phyloP scores from a whole-genome alignment of 106 monocot species.

The Cymbidium sinense region DNA sequence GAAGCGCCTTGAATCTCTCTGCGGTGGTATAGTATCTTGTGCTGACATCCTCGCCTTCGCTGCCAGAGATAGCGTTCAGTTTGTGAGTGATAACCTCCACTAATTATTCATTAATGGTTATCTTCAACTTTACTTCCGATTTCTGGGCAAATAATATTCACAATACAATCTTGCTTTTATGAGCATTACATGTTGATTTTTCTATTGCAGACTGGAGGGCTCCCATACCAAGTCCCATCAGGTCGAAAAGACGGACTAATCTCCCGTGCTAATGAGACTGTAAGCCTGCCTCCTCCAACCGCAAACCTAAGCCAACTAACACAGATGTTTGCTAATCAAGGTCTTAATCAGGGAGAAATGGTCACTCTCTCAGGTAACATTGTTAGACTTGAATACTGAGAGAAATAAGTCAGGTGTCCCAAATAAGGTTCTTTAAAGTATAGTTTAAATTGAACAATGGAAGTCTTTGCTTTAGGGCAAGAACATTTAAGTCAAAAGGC shows the following conservation, averaged over 20 bases:
- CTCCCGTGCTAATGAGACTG: not conserved
- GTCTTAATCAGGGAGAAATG: slow-evolving; percentile 23
- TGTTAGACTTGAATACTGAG: not conserved
- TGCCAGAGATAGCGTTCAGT: slow-evolving; percentile 44
- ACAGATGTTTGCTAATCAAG: slow-evolving; percentile 17
- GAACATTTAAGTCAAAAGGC: too few species aligned
- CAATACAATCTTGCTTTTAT: not conserved
- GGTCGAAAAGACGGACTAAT: slow-evolving; percentile 14
- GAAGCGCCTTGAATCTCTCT: slow-evolving; percentile 32
- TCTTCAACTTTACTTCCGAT: not conserved
- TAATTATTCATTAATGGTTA: too few species aligned
- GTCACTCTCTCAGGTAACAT: slow-evolving; percentile 17
- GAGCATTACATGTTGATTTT: not conserved
- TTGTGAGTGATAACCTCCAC: slow-evolving; percentile 3
- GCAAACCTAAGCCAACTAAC: slow-evolving; percentile 11
- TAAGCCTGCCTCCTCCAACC: slow-evolving; percentile 11
- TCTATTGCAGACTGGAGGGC: not conserved
- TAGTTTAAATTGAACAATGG: too few species aligned
- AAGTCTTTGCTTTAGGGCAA: too few species aligned
- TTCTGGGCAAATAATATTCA: not conserved
- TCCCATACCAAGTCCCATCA: slow-evolving; percentile 5
- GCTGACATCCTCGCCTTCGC: slow-evolving; percentile 58
- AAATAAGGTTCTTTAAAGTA: too few species aligned
- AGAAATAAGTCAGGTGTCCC: too few species aligned
- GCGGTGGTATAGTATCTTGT: slow-evolving; percentile 51